Percentiles rank a stretch among this genome's conserved stretches.
phyloP scores from a whole-genome alignment of 495 filamentous ascomycete genomes.

The Oleoguttula mirabilis region DNA sequence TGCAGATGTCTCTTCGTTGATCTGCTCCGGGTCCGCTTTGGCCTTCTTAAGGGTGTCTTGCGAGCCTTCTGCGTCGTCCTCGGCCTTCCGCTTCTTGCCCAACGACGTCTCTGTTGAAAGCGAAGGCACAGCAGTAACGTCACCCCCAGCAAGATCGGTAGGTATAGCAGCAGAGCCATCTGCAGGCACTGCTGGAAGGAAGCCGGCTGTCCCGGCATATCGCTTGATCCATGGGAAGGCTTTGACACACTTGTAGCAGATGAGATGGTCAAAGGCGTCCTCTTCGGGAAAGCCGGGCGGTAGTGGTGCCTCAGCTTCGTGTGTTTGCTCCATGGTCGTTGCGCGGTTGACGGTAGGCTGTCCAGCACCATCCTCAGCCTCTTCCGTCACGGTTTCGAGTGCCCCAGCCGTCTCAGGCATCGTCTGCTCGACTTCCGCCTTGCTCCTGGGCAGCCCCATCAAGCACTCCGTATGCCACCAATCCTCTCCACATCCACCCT shows the following conservation, averaged over 20 bases:
- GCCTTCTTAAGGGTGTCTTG: constrained; percentile 24
- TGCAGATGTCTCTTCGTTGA: background rate
- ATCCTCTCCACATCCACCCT: constrained; percentile 90
- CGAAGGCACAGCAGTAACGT: background rate
- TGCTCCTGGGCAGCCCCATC: constrained; percentile 56
- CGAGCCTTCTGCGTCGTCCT: constrained; percentile 37
- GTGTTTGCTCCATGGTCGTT: constrained; percentile 5
- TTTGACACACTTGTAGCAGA: constrained; percentile 90
- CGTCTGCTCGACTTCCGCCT: constrained; percentile 32
- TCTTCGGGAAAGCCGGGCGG: constrained; percentile 80
- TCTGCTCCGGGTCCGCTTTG: constrained; percentile 23
- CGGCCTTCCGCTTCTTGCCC: constrained; percentile 66
- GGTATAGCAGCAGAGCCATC: background rate
- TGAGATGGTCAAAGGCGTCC: constrained; percentile 74
- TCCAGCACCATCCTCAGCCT: constrained; percentile 13
- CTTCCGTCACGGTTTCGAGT: constrained; percentile 16
- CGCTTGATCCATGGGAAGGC: constrained; percentile 83
- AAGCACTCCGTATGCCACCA: constrained; percentile 98
- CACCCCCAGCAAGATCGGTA: background rate
- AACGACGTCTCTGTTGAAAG: constrained; percentile 13
- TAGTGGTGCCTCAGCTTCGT: constrained; percentile 43
- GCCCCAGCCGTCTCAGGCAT: constrained; percentile 1
- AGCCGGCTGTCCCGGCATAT: constrained; percentile 75
- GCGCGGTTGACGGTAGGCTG: constrained; percentile 14
- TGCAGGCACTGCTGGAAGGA: constrained; percentile 53